phyloP scores from a whole-genome alignment of 164 flowering plant genomes.

The Warburgia ugandensis region DNA sequence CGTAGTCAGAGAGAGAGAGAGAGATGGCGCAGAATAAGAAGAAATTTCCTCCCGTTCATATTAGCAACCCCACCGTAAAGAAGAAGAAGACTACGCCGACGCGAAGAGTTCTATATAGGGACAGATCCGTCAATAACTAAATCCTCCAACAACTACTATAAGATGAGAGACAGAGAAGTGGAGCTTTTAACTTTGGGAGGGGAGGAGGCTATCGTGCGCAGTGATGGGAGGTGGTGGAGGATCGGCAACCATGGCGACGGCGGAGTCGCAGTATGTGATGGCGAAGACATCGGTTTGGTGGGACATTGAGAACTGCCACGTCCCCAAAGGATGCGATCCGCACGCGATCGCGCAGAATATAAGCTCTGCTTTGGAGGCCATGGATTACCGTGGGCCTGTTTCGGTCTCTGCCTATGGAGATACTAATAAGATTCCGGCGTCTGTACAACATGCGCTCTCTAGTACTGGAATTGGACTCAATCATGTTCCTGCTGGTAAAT shows the following conservation, averaged over 20 bases:
- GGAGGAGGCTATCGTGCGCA: constrained; percentile 4
- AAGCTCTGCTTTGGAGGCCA: constrained; percentile 50
- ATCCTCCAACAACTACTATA: too few relatives aligned
- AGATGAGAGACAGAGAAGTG: too few relatives aligned
- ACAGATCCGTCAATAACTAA: too few relatives aligned
- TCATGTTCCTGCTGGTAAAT: constrained; percentile 82
- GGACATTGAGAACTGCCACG: constrained; percentile 98
- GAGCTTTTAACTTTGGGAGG: too few relatives aligned
- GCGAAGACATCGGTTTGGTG: constrained; percentile 96
- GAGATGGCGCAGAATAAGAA: too few relatives aligned
- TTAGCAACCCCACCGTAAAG: too few relatives aligned
- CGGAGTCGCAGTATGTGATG: constrained; percentile 35
- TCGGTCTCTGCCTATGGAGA: constrained; percentile 84
- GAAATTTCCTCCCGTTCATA: too few relatives aligned
- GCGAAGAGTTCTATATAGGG: too few relatives aligned
- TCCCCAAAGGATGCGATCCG: constrained; percentile 62
- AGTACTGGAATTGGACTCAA: constrained; percentile 84
- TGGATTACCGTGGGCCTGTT: constrained; percentile 72
- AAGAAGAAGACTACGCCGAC: too few relatives aligned
- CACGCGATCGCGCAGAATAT: constrained; percentile 83
- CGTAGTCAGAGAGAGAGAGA: too few relatives aligned
- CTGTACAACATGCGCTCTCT: constrained; percentile 75
- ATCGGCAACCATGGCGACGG: constrained; percentile 4
- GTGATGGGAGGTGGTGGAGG: constrained; percentile 4
- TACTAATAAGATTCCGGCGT: constrained; percentile 40